phyloP scores from a whole-genome alignment of 441 rosid genomes.

The Populus hybrid region DNA sequence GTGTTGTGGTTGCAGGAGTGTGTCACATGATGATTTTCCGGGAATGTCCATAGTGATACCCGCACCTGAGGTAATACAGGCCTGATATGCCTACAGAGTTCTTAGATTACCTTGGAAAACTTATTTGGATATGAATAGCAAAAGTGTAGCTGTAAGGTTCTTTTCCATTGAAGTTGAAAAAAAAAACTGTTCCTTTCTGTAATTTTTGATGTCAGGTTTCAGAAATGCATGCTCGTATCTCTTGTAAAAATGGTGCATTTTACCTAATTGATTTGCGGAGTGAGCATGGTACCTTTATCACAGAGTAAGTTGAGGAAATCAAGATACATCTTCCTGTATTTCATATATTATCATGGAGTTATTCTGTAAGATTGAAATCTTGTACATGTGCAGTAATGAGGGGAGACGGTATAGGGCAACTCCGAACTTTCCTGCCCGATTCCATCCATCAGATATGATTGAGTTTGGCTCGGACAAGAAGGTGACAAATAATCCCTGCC shows the following conservation, averaged over 20 bases:
- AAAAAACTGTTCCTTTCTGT: neutral
- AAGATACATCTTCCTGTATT: too few species aligned
- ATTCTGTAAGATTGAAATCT: too few species aligned
- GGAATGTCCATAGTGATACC: conserved; percentile 53
- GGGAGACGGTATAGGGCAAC: too few species aligned
- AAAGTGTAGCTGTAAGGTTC: neutral
- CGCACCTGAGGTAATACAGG: conserved; percentile 50
- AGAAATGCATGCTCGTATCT: conserved; percentile 68
- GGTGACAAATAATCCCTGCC: too few species aligned
- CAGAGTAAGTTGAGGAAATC: conserved; percentile 54
- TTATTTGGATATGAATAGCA: neutral
- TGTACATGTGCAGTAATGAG: too few species aligned
- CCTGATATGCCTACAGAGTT: neutral
- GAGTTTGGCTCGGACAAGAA: too few species aligned
- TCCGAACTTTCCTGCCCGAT: too few species aligned
- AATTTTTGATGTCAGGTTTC: conserved; percentile 50
- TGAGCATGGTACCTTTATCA: conserved; percentile 69
- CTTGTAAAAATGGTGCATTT: conserved; percentile 72
- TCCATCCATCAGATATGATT: too few species aligned
- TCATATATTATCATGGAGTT: too few species aligned
- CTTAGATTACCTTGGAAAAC: neutral
- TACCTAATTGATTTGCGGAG: conserved; percentile 68
- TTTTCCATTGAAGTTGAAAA: too few species aligned
- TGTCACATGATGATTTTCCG: conserved; percentile 44
- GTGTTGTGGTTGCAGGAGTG: conserved; percentile 47